These are phyloP conservation scores for Epichloe aotearoae DNA, from an alignment of 2,329 filamentous ascomycete species.

Conservation along the genomic window DNA sequence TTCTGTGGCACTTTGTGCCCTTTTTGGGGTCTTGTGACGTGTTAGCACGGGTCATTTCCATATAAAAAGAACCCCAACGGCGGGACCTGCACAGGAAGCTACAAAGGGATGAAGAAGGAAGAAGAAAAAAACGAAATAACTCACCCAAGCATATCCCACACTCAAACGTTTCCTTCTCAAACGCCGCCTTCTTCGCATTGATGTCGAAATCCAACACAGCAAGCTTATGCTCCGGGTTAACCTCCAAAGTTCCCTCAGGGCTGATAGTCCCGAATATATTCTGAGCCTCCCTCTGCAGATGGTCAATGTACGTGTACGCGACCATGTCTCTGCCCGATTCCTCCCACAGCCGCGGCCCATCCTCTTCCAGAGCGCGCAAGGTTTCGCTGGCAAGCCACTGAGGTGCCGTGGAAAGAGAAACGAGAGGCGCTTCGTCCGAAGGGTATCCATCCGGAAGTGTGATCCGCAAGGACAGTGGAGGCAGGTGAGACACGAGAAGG, in stretches of 20 bases:
- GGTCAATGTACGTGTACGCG: conserved; percentile 51
- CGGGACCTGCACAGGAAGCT: not conserved
- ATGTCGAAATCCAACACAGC: conserved; percentile 67
- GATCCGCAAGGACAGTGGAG: conserved; percentile 40
- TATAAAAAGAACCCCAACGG: too few relatives aligned
- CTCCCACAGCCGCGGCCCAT: conserved; percentile 45
- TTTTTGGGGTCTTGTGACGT: conserved; percentile 64
- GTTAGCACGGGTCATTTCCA: not conserved
- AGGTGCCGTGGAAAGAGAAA: conserved; percentile 39
- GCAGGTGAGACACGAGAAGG: conserved; percentile 42
- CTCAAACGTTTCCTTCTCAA: conserved; percentile 73
- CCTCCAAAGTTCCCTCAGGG: conserved; percentile 32
- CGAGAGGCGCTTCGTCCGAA: conserved; percentile 32
- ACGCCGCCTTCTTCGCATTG: conserved; percentile 58
- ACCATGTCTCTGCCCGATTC: conserved; percentile 46
- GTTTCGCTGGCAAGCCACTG: conserved; percentile 41
- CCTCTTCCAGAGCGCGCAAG: conserved; percentile 35
- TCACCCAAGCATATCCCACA: conserved; percentile 70
- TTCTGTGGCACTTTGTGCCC: conserved; percentile 64
- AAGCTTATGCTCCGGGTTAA: conserved; percentile 48
- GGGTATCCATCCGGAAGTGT: conserved; percentile 47
- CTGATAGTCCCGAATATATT: conserved; percentile 45
- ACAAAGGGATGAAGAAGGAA: not conserved
- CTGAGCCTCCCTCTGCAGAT: conserved; percentile 46
- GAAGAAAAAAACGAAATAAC: conserved; percentile 5